Evolutionary conservation across 2,329 filamentous ascomycete species (phyloP).

Genomic region (Ilyonectria robusta): DNA sequence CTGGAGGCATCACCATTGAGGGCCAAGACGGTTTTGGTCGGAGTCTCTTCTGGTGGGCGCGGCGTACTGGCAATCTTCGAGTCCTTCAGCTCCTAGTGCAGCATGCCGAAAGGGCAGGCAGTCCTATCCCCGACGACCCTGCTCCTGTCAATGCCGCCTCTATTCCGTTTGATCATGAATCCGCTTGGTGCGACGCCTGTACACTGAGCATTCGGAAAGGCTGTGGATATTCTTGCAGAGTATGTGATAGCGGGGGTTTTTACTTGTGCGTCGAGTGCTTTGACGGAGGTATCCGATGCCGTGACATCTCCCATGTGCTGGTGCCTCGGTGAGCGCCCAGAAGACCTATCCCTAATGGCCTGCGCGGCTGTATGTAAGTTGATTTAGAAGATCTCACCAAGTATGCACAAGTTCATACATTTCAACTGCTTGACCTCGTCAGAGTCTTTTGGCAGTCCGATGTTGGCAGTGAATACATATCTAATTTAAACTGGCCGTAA

Average conservation of each 20-base stretch:
- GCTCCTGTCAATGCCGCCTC: background rate
- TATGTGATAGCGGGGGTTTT: background rate
- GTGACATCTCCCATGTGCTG: background rate
- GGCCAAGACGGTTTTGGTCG: constrained; percentile 1
- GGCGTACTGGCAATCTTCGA: background rate
- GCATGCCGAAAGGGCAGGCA: background rate
- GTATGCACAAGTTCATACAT: background rate
- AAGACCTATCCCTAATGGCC: background rate
- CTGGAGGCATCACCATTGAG: background rate
- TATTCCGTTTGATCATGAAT: constrained; percentile 2
- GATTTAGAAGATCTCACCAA: background rate
- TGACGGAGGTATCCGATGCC: background rate
- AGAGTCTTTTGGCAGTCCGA: too few species aligned
- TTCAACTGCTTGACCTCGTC: too few species aligned
- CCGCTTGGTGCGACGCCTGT: background rate
- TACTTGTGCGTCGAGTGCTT: background rate
- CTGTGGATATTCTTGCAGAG: background rate
- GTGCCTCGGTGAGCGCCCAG: background rate
- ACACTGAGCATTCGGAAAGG: background rate
- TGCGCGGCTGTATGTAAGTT: too few species aligned
- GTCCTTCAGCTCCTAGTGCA: constrained; percentile 8
- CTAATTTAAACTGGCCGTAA: too few species aligned
- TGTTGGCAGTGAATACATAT: too few species aligned
- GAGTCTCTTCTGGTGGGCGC: constrained; percentile 3
- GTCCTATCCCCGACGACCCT: background rate